Conservation (phyloP, 1,139 yeast genomes). For the Candida sanyaensis region DNA sequence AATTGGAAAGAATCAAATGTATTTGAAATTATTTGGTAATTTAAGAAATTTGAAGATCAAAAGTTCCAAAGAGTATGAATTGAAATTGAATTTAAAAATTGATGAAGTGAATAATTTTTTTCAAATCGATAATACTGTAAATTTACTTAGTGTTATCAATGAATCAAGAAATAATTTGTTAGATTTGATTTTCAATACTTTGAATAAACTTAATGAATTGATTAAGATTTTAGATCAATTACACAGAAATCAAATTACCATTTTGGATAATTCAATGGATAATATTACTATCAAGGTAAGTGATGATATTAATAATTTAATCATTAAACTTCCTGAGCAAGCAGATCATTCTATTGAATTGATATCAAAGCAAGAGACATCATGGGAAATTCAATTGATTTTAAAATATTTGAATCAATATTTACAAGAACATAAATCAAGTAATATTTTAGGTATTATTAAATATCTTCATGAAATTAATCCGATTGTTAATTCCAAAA, state of each 20-base stretch:
- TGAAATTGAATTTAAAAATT: constrained; percentile 23
- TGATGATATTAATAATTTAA: constrained; percentile 26
- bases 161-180: constrained; percentile 20
- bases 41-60: constrained; percentile 25
- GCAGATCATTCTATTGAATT: constrained; percentile 19
- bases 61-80: constrained; percentile 17
- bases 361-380: background rate
- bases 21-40: constrained; percentile 31
- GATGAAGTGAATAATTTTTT: constrained; percentile 25
- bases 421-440: constrained; percentile 6
- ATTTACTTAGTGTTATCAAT: constrained; percentile 25
- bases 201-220: constrained; percentile 34
- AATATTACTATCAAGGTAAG: constrained; percentile 29
- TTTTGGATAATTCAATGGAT: constrained; percentile 30
- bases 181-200: constrained; percentile 27
- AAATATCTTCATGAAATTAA: constrained; percentile 33
- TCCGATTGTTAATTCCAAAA: constrained; percentile 30
- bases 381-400: constrained; percentile 11
- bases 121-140: constrained; percentile 29
- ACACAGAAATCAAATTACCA: constrained; percentile 26
- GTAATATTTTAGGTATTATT: constrained; percentile 32
- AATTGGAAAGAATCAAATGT: constrained; percentile 25
- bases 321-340: constrained; percentile 26
- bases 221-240: constrained; percentile 38
- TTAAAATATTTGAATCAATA: constrained; percentile 16